Base-by-base conservation (phyloP, 306 rosid genomes). In the Acacia melanoxylon region DNA sequence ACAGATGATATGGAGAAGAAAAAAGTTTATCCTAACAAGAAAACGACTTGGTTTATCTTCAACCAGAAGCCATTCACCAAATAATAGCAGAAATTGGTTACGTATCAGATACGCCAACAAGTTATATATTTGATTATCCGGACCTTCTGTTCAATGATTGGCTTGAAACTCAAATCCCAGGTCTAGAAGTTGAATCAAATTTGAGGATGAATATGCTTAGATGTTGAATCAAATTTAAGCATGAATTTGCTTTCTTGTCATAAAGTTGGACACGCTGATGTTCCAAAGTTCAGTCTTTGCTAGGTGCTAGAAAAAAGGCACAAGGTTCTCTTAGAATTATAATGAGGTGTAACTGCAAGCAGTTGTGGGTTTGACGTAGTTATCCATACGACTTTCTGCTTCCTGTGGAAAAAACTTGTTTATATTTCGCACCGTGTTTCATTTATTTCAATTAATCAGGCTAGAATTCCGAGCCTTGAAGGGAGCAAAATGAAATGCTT, bases 381-480 rank as follows among this genome's bases (percentile, higher is more conserved):
- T 35, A 27, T 56, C 68, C 78, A n/a, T 68, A 20, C 58, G 66
- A 52, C 8, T 25, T 74, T 74, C 29, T 77, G 61, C 27, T 44
- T 29, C 24, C 31, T 27, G 40, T 44, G 80, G 45, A 11, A 76
- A 27, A 62, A 76, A 61, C 44, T 13, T 65, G 11, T 48, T 48
- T 29, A 22, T 9, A 29, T 13, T 48, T 29, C 24, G 1, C 41
- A 37, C 15, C 8, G 22, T n/a, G 74, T 67, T 78, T 80, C 46
- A 7, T 75, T 59, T 41, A 42, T 54, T 40, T 44, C 62, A 72
- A 49, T n/a, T 72, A 78, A 61, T n/a, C 51, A 45, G 48, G 78
- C 67, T 52, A 35, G 77, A 74, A 12, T 54, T 74, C 14, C 11
- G 2, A 59, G 29, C 77, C 20, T 51, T 51, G 17, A 29, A 19